Evolutionary conservation across 257 asterid genomes (phyloP), one percentile per base, ranked within the genome.

Genomic region (Petunia axillaris): DNA sequence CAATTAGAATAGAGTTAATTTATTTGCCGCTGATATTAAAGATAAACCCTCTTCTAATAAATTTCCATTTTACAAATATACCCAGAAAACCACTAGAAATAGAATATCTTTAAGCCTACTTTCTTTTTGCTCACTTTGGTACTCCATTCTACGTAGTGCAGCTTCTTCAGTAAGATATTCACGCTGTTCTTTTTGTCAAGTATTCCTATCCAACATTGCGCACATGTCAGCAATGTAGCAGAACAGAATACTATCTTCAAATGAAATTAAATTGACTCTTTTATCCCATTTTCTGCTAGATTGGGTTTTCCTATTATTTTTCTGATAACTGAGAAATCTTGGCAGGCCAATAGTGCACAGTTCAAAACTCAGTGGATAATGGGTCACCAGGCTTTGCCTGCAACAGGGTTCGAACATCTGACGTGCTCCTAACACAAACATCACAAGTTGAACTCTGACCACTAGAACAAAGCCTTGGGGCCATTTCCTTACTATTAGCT

Each of bases 51-150:
- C 39, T 39, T 37, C 74, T 40, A 11, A 66, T 15, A 15, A 40
- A 44, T 2, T 66, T 35, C 41, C 41, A 8, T 10, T 41, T 66
- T 40, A 66, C 53, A 40, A 40, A 66, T 6, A 66, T 13, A 66
- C 14, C 3, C n/a, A 40, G 60, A 48, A 71, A 48, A 71, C 60
- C 77, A 48, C 25, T 35, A 71, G 40, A 71, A 35, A 71, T 48
- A 13, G 35, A 35, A 35, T 71, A 71, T 48, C 60, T 71, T 48
- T 35, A 48, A 71, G 11, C 60, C 14, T 25, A 1, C 3, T 2
- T 71, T 71, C 43, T 71, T 48, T 9, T 71, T 71, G 77, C 58
- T 48, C 44, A 0, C 77, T 35, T 10, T 71, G 44, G 44, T 71
- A 71, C 60, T 67, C 44, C 25, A 48, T 25, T 35, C 25, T 70